Percentiles rank a stretch among this genome's conserved stretches.
phyloP scores from a whole-genome alignment of 2,329 filamentous ascomycete genomes.

The Aspergillus persii region DNA sequence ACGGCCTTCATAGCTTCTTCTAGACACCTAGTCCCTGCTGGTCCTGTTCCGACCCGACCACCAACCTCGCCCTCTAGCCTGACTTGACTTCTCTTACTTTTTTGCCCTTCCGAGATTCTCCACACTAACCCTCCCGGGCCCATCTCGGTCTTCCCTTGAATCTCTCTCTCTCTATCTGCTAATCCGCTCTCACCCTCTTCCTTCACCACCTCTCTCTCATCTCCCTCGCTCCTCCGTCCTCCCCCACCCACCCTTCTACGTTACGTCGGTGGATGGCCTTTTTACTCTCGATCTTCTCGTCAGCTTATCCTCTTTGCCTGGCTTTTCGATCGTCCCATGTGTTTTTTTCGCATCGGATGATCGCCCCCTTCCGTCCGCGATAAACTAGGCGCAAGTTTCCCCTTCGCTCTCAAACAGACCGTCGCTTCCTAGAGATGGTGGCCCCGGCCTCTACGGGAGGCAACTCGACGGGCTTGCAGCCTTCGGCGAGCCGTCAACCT shows the following conservation, averaged over 20 bases:
- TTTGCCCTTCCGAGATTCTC: conserved; percentile 23
- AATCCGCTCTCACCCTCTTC: conserved; percentile 17
- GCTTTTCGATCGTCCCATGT: conserved; percentile 28
- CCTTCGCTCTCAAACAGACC: conserved; percentile 10
- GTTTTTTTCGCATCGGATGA: conserved; percentile 32
- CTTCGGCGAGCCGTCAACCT: conserved; percentile 33
- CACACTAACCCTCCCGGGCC: conserved; percentile 24
- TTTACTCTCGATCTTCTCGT: conserved; percentile 3
- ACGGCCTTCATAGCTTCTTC: not conserved
- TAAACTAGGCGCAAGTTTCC: conserved; percentile 26
- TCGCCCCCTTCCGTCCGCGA: conserved; percentile 26
- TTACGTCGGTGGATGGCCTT: not conserved
- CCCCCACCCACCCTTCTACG: conserved; percentile 8
- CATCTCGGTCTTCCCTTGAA: conserved; percentile 22
- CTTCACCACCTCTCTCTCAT: conserved; percentile 8
- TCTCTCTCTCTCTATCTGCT: conserved; percentile 12
- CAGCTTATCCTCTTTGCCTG: conserved; percentile 15
- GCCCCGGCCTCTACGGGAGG: conserved; percentile 45
- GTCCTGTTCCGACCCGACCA: not conserved
- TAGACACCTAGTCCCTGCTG: not conserved
- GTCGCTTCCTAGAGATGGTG: conserved; percentile 40
- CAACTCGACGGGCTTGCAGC: conserved; percentile 33
- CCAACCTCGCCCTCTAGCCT: conserved; percentile 2
- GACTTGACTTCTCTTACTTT: conserved; percentile 4
- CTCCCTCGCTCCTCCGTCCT: not conserved